Conservation (phyloP, 208 protist species). For the Leishmania mexicana region DNA sequence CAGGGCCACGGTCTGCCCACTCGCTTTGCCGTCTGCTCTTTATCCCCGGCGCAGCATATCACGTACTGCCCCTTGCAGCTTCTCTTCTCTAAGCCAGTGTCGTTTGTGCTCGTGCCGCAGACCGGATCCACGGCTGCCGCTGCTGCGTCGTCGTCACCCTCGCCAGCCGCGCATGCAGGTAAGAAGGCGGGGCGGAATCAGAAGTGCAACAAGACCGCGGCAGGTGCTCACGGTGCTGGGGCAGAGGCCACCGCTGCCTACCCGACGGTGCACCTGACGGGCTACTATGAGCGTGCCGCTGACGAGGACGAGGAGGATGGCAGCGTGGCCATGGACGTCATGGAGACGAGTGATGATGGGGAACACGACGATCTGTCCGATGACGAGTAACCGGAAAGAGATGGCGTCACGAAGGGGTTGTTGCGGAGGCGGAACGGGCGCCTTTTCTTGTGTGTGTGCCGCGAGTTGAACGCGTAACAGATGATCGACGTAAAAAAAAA, state of each 20-base stretch:
- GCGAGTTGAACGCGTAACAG: neutral
- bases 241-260: slow-evolving; percentile 14
- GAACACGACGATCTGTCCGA: slow-evolving; percentile 1
- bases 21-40: slow-evolving; percentile 64
- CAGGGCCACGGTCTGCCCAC: slow-evolving; percentile 65
- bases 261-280: slow-evolving; percentile 75
- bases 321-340: slow-evolving; percentile 23
- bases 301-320: slow-evolving; percentile 40
- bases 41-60: slow-evolving; percentile 43
- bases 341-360: slow-evolving; percentile 31
- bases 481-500: neutral
- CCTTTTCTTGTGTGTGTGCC: neutral
- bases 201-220: neutral
- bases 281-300: slow-evolving; percentile 74
- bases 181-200: slow-evolving; percentile 18
- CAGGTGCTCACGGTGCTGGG: neutral
- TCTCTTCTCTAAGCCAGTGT: slow-evolving; percentile 62
- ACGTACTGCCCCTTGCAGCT: slow-evolving; percentile 73
- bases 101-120: slow-evolving; percentile 62
- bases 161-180: neutral
- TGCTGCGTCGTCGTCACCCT: neutral
- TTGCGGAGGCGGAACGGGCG: neutral
- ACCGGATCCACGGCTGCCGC: neutral
- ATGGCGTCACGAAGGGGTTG: neutral
- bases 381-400: neutral